Conservation (phyloP, 2,329 filamentous ascomycete genomes). For the Celoporthe dispersa region DNA sequence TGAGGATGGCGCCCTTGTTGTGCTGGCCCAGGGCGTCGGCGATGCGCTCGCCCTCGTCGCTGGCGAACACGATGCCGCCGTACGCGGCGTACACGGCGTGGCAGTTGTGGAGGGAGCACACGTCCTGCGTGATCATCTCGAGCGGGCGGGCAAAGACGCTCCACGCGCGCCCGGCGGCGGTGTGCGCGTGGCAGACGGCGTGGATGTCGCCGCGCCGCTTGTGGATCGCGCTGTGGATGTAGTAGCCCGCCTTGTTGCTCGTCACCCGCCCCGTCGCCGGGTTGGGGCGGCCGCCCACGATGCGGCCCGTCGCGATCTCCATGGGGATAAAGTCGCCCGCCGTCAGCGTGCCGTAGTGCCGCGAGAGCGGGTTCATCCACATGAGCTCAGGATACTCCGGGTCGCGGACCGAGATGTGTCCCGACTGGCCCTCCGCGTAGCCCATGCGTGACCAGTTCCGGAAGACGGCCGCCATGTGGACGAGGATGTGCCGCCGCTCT, state of each 20-base stretch:
- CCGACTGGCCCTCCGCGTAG: conserved; percentile 66
- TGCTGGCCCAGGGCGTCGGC: conserved; percentile 62
- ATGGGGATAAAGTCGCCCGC: conserved; percentile 71
- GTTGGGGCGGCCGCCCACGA: conserved; percentile 65
- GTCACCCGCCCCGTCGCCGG: conserved; percentile 45
- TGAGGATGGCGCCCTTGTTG: conserved; percentile 66
- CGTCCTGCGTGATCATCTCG: conserved; percentile 74
- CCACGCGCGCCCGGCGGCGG: conserved; percentile 70
- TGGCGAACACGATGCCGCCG: conserved; percentile 57
- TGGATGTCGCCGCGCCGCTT: conserved; percentile 67
- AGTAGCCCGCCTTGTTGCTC: conserved; percentile 69
- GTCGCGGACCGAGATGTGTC: conserved; percentile 69
- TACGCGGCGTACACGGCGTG: conserved; percentile 66
- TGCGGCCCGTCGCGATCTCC: conserved; percentile 58
- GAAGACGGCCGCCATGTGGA: conserved; percentile 72
- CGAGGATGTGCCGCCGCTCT: conserved; percentile 65
- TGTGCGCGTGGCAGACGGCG: conserved; percentile 72
- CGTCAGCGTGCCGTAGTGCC: conserved; percentile 69
- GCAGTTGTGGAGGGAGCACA: conserved; percentile 66
- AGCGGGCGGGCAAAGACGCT: conserved; percentile 65
- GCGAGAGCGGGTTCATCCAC: conserved; percentile 73
- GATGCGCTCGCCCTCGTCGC: conserved; percentile 68
- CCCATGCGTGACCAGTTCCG: conserved; percentile 67
- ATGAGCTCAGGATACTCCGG: conserved; percentile 64
- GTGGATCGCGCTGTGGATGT: conserved; percentile 72